These are phyloP conservation scores for Kodamaea anthophila DNA, from an alignment of 1,139 yeast genomes.

Conservation along the genomic window DNA sequence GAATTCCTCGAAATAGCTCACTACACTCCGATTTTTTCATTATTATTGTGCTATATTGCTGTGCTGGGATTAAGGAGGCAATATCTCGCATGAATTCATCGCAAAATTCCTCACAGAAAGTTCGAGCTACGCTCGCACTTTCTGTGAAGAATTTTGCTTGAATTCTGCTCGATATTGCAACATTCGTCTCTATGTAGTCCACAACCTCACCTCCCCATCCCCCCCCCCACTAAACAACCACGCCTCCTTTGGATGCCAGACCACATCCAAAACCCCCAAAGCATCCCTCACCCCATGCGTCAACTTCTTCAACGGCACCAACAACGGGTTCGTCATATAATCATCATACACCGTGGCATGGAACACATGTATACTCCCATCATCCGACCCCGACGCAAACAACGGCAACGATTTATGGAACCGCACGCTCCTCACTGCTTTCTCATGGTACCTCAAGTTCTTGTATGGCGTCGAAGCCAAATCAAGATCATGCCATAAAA, in stretches of 20 bases:
- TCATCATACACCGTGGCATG: constrained; percentile 97
- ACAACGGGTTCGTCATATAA: constrained; percentile 87
- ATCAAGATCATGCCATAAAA: constrained; percentile 96
- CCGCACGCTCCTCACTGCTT: constrained; percentile 83
- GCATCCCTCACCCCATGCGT: constrained; percentile 73
- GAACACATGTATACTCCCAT: constrained; percentile 88
- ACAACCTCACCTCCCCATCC: constrained; percentile 89
- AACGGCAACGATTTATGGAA: constrained; percentile 88
- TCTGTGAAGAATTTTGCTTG: too few species aligned
- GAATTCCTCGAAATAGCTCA: too few species aligned
- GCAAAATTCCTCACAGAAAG: too few species aligned
- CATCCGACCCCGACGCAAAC: constrained; percentile 96
- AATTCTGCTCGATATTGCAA: too few species aligned
- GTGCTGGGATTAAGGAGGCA: too few species aligned
- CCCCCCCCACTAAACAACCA: constrained; percentile 99
- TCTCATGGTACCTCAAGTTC: constrained; percentile 88
- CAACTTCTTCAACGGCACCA: constrained; percentile 92
- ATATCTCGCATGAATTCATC: too few species aligned
- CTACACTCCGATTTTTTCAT: too few species aligned
- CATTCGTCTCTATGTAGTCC: constrained; percentile 92
- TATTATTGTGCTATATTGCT: too few species aligned
- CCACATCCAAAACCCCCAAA: constrained; percentile 82
- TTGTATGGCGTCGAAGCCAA: constrained; percentile 87
- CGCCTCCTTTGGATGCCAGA: constrained; percentile 98
- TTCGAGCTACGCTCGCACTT: too few species aligned